These are phyloP conservation scores for Exutisphaerella laricina DNA, from an alignment of 2,329 filamentous ascomycete species.

Conservation along the genomic window DNA sequence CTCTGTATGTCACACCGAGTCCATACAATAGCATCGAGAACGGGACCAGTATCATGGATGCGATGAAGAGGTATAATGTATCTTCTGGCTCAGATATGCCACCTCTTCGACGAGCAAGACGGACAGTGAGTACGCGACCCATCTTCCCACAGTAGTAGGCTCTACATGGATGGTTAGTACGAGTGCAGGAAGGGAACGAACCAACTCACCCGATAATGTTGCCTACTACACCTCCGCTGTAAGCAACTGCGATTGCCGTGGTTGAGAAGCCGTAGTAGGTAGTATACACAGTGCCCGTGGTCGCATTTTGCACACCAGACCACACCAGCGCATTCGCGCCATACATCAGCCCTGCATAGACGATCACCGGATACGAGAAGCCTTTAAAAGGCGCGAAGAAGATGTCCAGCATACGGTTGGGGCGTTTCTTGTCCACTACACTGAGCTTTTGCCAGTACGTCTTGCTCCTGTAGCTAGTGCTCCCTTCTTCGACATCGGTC, in stretches of 20 bases:
- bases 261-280: slow-evolving; percentile 34
- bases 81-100: slow-evolving; percentile 40
- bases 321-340: slow-evolving; percentile 24
- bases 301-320: slow-evolving; percentile 24
- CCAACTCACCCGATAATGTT: slow-evolving; percentile 31
- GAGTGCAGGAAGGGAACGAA: background rate
- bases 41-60: slow-evolving; percentile 37
- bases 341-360: slow-evolving; percentile 26
- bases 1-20: slow-evolving; percentile 41
- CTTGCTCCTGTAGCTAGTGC: slow-evolving; percentile 34
- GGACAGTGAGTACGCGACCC: slow-evolving; percentile 30
- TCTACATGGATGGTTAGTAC: background rate
- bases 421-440: slow-evolving; percentile 38
- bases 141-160: slow-evolving; percentile 34
- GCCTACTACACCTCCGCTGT: slow-evolving; percentile 33
- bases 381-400: slow-evolving; percentile 27
- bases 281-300: slow-evolving; percentile 32
- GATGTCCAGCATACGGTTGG: slow-evolving; percentile 39
- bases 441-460: slow-evolving; percentile 42
- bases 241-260: slow-evolving; percentile 36
- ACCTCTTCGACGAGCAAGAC: slow-evolving; percentile 33
- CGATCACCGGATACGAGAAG: slow-evolving; percentile 23
- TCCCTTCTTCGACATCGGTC: slow-evolving; percentile 27
- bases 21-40: slow-evolving; percentile 42
- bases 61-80: slow-evolving; percentile 32